These are phyloP conservation scores for Oryza meridionalis DNA, from an alignment of 176 grass and related monocot genomes.

Conservation along the genomic window DNA sequence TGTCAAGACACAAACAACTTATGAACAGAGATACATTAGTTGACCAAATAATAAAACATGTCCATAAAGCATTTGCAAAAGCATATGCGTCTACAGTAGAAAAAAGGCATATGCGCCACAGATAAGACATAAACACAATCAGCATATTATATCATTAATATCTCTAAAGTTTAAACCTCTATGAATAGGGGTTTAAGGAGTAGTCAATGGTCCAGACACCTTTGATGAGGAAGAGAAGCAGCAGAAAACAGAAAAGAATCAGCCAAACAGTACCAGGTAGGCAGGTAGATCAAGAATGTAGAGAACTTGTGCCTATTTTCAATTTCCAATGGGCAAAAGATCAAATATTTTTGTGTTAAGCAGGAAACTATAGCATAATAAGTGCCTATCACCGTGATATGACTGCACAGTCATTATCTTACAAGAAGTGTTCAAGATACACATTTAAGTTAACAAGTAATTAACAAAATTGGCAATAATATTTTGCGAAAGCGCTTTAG, in stretches of 20 bases:
- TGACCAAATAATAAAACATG: background rate
- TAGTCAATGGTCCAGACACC: background rate
- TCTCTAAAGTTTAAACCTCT: background rate
- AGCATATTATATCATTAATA: background rate
- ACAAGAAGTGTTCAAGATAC: background rate
- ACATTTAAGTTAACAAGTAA: constrained; percentile 1
- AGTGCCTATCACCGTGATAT: background rate
- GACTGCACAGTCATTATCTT: background rate
- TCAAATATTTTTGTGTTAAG: background rate
- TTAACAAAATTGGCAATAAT: background rate
- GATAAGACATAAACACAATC: background rate
- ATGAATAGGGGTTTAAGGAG: background rate
- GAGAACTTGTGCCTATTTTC: background rate
- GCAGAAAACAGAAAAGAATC: background rate
- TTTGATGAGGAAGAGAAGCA: background rate
- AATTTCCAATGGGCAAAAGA: background rate
- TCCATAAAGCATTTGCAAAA: background rate
- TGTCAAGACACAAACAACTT: constrained; percentile 1
- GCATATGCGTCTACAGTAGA: background rate
- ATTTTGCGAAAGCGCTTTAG: background rate
- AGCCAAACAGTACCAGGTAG: constrained; percentile 8
- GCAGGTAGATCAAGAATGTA: constrained; percentile 1
- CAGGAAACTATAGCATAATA: background rate
- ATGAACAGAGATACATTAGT: constrained; percentile 4
- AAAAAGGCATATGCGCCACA: background rate